Evolutionary conservation across 2,329 filamentous ascomycete species (phyloP).

Genomic region (Exophiala alcalophila): DNA sequence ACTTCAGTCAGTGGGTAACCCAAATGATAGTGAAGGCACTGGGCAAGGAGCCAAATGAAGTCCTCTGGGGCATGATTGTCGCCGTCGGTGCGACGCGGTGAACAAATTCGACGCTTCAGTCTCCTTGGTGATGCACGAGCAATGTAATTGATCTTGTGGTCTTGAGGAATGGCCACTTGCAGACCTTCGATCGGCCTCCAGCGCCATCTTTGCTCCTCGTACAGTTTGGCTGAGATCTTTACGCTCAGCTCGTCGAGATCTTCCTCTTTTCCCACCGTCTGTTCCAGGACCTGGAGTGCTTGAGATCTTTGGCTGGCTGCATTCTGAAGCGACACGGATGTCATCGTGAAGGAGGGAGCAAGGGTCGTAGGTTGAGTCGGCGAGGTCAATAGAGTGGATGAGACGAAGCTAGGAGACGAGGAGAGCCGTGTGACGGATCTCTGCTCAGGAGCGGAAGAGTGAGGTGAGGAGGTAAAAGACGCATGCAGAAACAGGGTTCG

Average conservation of each 20-base stretch:
- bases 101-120: constrained; percentile 4
- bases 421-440: no score
- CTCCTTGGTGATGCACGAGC: neutral
- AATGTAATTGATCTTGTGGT: neutral
- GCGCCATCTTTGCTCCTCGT: constrained; percentile 1
- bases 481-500: no score
- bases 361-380: no score
- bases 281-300: neutral
- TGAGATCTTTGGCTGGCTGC: neutral
- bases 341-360: no score
- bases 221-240: neutral
- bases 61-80: constrained; percentile 1
- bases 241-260: neutral
- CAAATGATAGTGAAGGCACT: constrained; percentile 6
- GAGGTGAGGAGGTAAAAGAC: no score
- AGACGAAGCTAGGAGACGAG: no score
- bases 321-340: no score
- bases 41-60: constrained; percentile 4
- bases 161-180: constrained; percentile 6
- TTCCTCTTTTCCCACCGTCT: neutral
- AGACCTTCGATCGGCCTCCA: constrained; percentile 2
- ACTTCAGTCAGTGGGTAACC: neutral
- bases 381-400: no score
- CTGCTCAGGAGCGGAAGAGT: no score
- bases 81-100: neutral